Conservation (phyloP, 1,284 basidiomycete species). For the Sphagnurus paluster region DNA sequence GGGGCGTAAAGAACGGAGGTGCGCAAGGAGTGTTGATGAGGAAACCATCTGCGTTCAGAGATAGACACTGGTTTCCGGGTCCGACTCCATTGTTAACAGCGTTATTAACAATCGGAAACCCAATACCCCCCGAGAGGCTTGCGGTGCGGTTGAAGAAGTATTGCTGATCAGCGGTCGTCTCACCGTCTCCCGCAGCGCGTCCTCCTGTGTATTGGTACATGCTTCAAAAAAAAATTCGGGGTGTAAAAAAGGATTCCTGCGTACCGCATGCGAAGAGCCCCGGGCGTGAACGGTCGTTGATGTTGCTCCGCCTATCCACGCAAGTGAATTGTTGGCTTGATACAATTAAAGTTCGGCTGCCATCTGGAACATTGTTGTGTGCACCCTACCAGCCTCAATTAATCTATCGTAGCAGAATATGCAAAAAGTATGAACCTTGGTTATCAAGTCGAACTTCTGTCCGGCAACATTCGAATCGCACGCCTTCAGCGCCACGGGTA, state of each 20-base stretch:
- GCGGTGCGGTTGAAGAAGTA: constrained; percentile 25
- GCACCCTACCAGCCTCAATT: constrained; percentile 18
- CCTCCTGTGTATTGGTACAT: constrained; percentile 15
- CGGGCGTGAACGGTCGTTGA: constrained; percentile 26
- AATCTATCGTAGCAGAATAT: background rate
- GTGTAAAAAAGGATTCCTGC: background rate
- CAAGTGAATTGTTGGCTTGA: constrained; percentile 28
- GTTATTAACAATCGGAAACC: constrained; percentile 23
- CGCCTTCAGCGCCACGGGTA: constrained; percentile 23
- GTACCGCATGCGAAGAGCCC: constrained; percentile 27
- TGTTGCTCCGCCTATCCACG: constrained; percentile 25
- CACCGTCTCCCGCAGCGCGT: constrained; percentile 27
- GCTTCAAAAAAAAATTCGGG: background rate
- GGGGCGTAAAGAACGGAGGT: constrained; percentile 24
- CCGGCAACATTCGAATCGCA: constrained; percentile 23
- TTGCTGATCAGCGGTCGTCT: constrained; percentile 26
- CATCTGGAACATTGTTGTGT: constrained; percentile 25
- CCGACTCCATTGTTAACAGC: constrained; percentile 26
- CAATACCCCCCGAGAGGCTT: constrained; percentile 20
- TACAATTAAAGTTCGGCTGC: constrained; percentile 24
- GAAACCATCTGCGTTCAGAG: constrained; percentile 25
- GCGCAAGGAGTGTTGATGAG: constrained; percentile 25
- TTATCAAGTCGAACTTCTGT: constrained; percentile 27
- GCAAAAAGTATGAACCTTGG: constrained; percentile 15
- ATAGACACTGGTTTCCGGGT: constrained; percentile 26